Evolutionary conservation across 2,329 filamentous ascomycete species (phyloP), one percentile per base, ranked within the genome.

Genomic region (Fusarium bactridioides): DNA sequence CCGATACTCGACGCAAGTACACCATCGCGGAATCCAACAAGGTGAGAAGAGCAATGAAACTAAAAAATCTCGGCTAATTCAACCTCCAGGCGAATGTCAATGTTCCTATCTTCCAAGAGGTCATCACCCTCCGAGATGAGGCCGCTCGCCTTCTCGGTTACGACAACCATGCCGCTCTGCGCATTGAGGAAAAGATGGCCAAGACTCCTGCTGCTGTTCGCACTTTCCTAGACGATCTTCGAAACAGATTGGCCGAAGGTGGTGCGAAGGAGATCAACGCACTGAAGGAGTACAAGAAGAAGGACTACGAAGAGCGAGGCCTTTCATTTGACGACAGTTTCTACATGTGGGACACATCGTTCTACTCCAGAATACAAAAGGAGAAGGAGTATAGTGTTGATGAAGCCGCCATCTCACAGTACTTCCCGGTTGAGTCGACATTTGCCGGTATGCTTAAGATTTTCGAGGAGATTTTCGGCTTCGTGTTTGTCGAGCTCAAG

Each of bases 151-250:
- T 95, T 53, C 86, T 95, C 3, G 93, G 93, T 18, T 96, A 94
- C 80, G 86, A 89, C 10, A 90, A 94, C 78, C 92, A 95, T 79
- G 93, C 93, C 23, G 88, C 90, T 53, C 91, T 94, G 80, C 85
- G 89, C 51, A 91, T 96, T 43, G 92, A 94, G 78, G 90, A 93
- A 77, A 95, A 94, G 87, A 96, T 96, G 93, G 93, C 93, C 51
- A 94, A 95, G 85, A 90, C 87, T 3, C 87, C 92, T 4, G 86
- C 89, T 77, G 92, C 88, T 0, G 93, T 96, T 16, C 87, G 92
- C 71, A 87, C 90, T 58, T 95, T 96, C 80, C 83, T 96, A 12
- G 86, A 85, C 10, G 92, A 95, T 78, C 84, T 96, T 67, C 89
- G 91, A 64, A 84, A 83, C 31, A 89, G 91, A 58, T 85, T 96